Base-by-base conservation (phyloP, 2,329 filamentous ascomycete genomes). In the Tolypocladium capitatum region DNA sequence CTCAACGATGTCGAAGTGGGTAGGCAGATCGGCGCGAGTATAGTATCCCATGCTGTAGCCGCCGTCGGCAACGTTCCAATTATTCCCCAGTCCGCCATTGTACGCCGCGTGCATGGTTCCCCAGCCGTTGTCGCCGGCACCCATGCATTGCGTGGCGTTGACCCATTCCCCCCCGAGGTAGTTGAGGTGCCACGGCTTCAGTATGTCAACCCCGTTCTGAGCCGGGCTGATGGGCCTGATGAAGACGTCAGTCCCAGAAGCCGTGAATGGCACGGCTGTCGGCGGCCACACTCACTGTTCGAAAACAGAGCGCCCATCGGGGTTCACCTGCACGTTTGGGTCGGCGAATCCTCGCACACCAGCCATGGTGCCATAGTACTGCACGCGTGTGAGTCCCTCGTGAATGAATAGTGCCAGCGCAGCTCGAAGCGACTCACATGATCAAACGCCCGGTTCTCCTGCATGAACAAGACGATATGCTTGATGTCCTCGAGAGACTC, bases 391-490 rank as follows among this genome's bases (percentile, higher is more conserved):
- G 38, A 47, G 45, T 27, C 11, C 31, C 8, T 18, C 24, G n/a
- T 4, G 21, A 6, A 3, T 4, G 21, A 6, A 3, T 10, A n/a
- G 24, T 2, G 20, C 11, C 11, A 14, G 42, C 18, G 16, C 33
- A 32, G 7, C n/a, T 9, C 2, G 10, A 16, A 13, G 31, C 13
- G n/a, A 53, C 60, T 47, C 41, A 61, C 60, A 31, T 63, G 61
- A 47, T 63, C 59, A 42, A 63, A 58, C 1, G 61, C 61, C 14
- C 61, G 52, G 45, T 63, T 63, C 49, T 63, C 72, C 55, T 76
- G 73, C 74, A 77, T 78, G 55, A 77, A 74, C 33, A 78, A 67
- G n/a, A 78, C 67, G 33, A 77, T 73, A 67, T 77, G 74, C 47
- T 77, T 69, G 50, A 77, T 71, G 48, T 76, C 73, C 27, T 64